These are phyloP conservation scores for Dactylorhiza incarnata DNA, from an alignment of 106 monocot species.

Conservation along the genomic window DNA sequence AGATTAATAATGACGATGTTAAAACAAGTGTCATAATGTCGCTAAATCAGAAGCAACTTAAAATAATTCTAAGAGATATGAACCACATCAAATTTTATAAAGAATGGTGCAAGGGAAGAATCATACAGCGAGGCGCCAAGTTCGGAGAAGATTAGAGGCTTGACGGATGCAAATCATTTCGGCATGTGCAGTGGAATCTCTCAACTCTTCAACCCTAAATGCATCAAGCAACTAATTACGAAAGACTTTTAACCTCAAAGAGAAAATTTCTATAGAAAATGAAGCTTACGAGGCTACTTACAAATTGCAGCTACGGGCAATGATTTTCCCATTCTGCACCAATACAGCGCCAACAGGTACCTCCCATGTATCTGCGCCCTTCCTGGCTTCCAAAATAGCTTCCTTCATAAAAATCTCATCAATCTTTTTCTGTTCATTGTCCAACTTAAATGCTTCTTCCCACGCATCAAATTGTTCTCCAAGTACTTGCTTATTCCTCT, in stretches of 20 bases:
- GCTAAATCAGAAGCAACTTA: neutral
- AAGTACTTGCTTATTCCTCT: conserved; percentile 57
- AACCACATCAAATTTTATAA: neutral
- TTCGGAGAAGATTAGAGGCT: conserved; percentile 70
- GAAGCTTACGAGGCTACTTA: conserved; percentile 18
- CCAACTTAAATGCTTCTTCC: conserved; percentile 74
- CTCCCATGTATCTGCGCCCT: conserved; percentile 85
- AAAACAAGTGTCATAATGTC: neutral
- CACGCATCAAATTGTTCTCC: conserved; percentile 71
- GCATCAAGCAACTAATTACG: conserved; percentile 5
- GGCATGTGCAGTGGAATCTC: conserved; percentile 97
- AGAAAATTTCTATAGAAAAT: neutral
- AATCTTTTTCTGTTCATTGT: conserved; percentile 51
- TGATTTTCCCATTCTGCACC: conserved; percentile 78
- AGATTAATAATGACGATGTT: no score
- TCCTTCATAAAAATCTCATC: conserved; percentile 97
- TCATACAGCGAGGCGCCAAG: conserved; percentile 84
- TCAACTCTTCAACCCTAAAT: conserved; percentile 73
- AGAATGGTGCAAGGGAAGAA: neutral
- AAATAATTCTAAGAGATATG: neutral
- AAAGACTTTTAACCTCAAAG: neutral
- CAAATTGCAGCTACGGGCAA: conserved; percentile 87
- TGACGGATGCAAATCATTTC: conserved; percentile 94
- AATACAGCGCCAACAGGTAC: conserved; percentile 93
- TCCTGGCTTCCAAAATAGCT: conserved; percentile 87